phyloP scores from a whole-genome alignment of 768 basidiomycete species.

The Brasilioporus rufonigricans region DNA sequence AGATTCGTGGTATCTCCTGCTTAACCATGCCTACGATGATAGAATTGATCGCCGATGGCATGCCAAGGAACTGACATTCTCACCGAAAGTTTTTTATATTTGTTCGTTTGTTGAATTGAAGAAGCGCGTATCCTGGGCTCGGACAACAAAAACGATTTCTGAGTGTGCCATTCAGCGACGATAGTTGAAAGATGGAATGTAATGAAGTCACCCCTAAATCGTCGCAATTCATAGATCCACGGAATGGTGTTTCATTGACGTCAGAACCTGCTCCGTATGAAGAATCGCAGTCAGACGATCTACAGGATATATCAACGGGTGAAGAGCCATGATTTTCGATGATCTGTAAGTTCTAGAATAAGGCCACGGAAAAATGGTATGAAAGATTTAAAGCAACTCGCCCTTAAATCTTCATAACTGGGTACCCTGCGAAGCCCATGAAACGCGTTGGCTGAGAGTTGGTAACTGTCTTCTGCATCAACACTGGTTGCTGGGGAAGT shows the following conservation, averaged over 20 bases:
- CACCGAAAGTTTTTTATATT: slow-evolving; percentile 4
- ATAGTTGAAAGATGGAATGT: neutral
- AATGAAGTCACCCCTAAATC: neutral
- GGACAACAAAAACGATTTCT: slow-evolving; percentile 6
- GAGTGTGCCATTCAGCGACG: neutral
- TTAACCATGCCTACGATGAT: slow-evolving; percentile 6
- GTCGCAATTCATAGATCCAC: neutral
- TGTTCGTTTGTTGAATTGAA: neutral
- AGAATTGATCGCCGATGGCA: neutral
- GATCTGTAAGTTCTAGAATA: neutral
- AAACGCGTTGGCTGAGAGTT: neutral
- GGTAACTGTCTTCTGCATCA: slow-evolving; percentile 2
- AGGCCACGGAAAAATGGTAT: neutral
- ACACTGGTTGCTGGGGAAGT: slow-evolving; percentile 24
- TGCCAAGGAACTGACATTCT: neutral
- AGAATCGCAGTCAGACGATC: neutral
- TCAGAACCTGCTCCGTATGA: neutral
- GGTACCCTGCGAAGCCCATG: slow-evolving; percentile 19
- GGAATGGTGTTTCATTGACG: neutral
- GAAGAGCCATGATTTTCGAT: neutral
- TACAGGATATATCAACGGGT: neutral
- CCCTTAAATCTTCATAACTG: slow-evolving; percentile 20
- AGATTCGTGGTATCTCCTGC: neutral
- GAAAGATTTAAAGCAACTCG: neutral
- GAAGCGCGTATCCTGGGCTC: neutral